Evolutionary conservation across 257 asterid species (phyloP).

Genomic region (Galeopsis tetrahit): DNA sequence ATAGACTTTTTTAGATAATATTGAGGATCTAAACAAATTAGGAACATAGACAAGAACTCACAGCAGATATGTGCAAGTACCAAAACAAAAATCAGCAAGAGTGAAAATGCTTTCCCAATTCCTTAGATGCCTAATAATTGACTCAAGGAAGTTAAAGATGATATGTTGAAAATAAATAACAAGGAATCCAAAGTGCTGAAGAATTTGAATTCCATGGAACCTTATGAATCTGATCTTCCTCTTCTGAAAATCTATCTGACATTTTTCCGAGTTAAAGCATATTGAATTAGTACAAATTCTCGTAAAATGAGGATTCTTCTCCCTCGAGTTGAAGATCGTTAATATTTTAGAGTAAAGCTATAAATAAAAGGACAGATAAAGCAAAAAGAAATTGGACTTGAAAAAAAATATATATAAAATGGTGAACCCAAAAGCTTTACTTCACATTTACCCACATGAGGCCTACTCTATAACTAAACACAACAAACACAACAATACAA

Average conservation of each 20-base stretch:
- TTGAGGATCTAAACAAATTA: background rate
- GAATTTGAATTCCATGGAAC: background rate
- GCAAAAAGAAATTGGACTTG: background rate
- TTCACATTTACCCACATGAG: background rate
- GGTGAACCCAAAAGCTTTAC: constrained; percentile 6
- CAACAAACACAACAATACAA: background rate
- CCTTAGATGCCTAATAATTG: background rate
- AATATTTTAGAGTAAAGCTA: background rate
- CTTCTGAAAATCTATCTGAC: background rate
- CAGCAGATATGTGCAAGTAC: background rate
- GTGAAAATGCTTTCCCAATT: background rate
- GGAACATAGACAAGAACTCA: background rate
- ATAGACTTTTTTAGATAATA: too few relatives aligned
- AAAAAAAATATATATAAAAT: background rate
- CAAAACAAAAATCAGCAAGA: background rate
- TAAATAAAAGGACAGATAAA: background rate
- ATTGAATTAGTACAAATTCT: too few relatives aligned
- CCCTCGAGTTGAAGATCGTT: background rate
- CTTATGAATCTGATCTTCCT: background rate
- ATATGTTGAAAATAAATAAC: background rate
- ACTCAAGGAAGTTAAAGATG: background rate
- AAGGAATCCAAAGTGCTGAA: background rate
- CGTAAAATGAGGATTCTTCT: background rate
- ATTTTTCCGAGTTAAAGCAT: background rate
- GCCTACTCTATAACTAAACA: background rate